Percentiles rank a stretch among this genome's conserved stretches.
These are phyloP conservation scores for Sonneratia caseolaris DNA, from an alignment of 345 rosid genomes.

Conservation along the genomic window DNA sequence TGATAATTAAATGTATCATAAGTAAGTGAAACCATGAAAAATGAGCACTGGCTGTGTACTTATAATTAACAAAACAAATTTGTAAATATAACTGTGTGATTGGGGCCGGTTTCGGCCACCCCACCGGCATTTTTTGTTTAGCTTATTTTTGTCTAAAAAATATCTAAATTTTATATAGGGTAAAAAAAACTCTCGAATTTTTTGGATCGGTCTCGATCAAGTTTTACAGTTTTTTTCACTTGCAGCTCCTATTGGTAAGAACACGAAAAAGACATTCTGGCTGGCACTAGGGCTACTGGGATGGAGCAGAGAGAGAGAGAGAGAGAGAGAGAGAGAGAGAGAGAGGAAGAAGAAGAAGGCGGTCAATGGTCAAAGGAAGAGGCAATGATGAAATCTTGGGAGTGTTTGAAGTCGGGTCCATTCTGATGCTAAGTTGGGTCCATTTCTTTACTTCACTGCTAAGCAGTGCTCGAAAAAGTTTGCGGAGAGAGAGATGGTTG, in stretches of 20 bases:
- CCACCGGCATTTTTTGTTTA: too few relatives aligned
- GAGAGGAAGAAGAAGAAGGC: background rate
- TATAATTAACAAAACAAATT: too few relatives aligned
- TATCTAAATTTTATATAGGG: too few relatives aligned
- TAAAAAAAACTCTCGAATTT: too few relatives aligned
- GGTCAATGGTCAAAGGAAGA: background rate
- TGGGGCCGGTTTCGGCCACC: too few relatives aligned
- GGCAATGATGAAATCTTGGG: background rate
- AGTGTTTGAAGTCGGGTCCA: background rate
- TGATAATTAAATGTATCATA: too few relatives aligned
- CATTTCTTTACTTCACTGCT: background rate
- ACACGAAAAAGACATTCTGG: background rate
- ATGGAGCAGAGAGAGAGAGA: background rate
- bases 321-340: background rate
- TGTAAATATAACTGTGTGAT: too few relatives aligned
- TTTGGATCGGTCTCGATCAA: background rate
- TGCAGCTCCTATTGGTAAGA: background rate
- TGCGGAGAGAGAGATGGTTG: background rate
- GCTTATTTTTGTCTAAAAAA: too few relatives aligned
- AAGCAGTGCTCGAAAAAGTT: background rate
- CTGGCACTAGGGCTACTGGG: background rate
- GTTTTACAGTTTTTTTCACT: too few relatives aligned
- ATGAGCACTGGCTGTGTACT: too few relatives aligned
- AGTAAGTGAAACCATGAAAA: too few relatives aligned
- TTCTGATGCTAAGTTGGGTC: background rate